Percentiles rank a stretch among this genome's conserved stretches.
These are phyloP conservation scores for Wickerhamomyces chambardii DNA, from an alignment of 805 yeast species.

Conservation along the genomic window DNA sequence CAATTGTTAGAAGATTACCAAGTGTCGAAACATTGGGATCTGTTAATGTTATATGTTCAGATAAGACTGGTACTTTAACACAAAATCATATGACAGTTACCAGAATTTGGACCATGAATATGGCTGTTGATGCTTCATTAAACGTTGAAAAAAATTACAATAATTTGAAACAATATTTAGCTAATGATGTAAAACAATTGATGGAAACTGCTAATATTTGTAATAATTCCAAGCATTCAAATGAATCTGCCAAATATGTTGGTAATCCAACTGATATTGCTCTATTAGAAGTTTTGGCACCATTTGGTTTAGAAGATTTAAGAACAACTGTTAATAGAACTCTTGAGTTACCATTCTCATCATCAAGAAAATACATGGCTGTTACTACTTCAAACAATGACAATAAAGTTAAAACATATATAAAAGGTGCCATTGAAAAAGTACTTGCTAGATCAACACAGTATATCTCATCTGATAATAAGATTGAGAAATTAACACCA, in stretches of 20 bases:
- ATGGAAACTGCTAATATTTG: slow-evolving; percentile 65
- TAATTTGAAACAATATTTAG: slow-evolving; percentile 32
- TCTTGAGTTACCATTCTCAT: slow-evolving; percentile 78
- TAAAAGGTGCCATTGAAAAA: slow-evolving; percentile 88
- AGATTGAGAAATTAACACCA: slow-evolving; percentile 46
- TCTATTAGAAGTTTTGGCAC: slow-evolving; percentile 60
- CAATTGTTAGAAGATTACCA: slow-evolving; percentile 90
- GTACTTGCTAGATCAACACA: slow-evolving; percentile 52
- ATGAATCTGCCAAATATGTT: slow-evolving; percentile 58
- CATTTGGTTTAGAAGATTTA: slow-evolving; percentile 63
- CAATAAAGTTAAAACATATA: slow-evolving; percentile 49
- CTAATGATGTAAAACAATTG: slow-evolving; percentile 44
- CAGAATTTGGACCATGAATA: slow-evolving; percentile 71
- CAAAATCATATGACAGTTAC: slow-evolving; percentile 88
- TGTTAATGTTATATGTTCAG: slow-evolving; percentile 88
- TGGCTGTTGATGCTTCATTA: slow-evolving; percentile 25
- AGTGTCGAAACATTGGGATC: slow-evolving; percentile 94
- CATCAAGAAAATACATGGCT: slow-evolving; percentile 87
- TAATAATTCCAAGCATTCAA: slow-evolving; percentile 64
- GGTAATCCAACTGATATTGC: slow-evolving; percentile 98
- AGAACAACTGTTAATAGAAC: slow-evolving; percentile 53
- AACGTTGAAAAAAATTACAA: slow-evolving; percentile 36
- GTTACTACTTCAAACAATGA: slow-evolving; percentile 56
- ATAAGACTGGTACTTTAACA: slow-evolving; percentile 86
- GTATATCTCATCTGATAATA: slow-evolving; percentile 52